Conservation (phyloP, 1,284 basidiomycete species). For the Pholiota adiposa region DNA sequence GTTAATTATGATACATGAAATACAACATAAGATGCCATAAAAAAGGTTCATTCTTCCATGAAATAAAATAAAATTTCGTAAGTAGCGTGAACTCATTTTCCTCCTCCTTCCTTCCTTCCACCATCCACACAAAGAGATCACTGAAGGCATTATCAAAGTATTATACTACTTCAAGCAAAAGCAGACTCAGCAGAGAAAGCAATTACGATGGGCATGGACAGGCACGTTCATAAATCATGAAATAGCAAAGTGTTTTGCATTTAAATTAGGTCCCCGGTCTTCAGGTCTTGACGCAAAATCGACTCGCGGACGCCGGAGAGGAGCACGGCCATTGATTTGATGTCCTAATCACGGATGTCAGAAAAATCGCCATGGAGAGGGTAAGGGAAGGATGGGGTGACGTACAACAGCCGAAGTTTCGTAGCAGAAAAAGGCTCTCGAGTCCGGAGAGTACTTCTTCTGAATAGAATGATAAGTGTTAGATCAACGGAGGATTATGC, state of each 20-base stretch:
- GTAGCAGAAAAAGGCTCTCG: constrained; percentile 53
- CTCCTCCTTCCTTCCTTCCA: background rate
- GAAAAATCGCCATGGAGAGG: background rate
- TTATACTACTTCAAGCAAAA: background rate
- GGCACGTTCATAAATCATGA: too few relatives aligned
- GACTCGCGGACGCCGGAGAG: constrained; percentile 38
- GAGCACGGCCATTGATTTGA: constrained; percentile 34
- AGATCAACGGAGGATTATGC: background rate
- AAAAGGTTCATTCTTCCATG: background rate
- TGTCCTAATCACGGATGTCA: constrained; percentile 26
- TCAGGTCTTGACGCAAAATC: constrained; percentile 39
- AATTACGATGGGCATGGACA: background rate
- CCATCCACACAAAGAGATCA: background rate
- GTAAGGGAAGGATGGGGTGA: too few relatives aligned
- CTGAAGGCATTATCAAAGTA: background rate
- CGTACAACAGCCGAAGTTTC: constrained; percentile 46
- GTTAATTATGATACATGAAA: background rate
- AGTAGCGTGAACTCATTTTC: background rate
- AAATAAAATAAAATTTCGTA: background rate
- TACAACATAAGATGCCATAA: background rate
- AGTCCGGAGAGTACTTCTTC: constrained; percentile 49
- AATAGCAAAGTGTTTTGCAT: too few relatives aligned
- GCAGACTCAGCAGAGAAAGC: too few relatives aligned
- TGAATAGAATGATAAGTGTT: constrained; percentile 22
- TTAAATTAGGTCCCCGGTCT: constrained; percentile 35